Evolutionary conservation across 352 stramenopile genomes (phyloP).

Genomic region (Thraustochytrium sp.): DNA sequence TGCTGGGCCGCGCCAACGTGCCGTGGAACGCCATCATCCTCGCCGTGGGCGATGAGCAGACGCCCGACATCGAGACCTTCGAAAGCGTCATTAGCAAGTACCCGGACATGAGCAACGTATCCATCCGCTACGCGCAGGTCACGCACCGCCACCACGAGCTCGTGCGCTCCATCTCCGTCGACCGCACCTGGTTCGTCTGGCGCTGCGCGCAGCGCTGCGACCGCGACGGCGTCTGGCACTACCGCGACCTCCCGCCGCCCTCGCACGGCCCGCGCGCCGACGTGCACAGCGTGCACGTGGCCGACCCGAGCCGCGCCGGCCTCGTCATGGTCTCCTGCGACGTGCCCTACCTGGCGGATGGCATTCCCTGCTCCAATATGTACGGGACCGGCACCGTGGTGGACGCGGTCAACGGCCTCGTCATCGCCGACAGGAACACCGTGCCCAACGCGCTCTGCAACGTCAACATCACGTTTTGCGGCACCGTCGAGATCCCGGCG

Average conservation of each 20-base stretch:
- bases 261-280: neutral
- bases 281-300: neutral
- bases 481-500: conserved; percentile 66
- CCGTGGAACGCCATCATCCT: conserved; percentile 76
- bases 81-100: conserved; percentile 64
- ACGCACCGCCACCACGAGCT: conserved; percentile 70
- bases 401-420: conserved; percentile 67
- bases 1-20: conserved; percentile 78
- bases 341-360: conserved; percentile 82
- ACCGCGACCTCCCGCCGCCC: neutral
- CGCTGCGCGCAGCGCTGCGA: conserved; percentile 49
- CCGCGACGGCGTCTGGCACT: conserved; percentile 38
- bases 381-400: conserved; percentile 78
- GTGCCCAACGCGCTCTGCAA: conserved; percentile 75
- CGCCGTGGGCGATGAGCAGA: conserved; percentile 67
- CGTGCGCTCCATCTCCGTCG: conserved; percentile 77
- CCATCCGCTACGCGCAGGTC: conserved; percentile 75
- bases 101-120: conserved; percentile 68
- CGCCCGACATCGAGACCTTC: conserved; percentile 71
- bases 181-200: conserved; percentile 78
- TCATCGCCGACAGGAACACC: conserved; percentile 85
- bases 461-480: conserved; percentile 75
- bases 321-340: conserved; percentile 84
- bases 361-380: conserved; percentile 76
- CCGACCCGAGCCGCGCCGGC: neutral